These are phyloP conservation scores for Ustilaginoidea virens DNA, from an alignment of 2,329 filamentous ascomycete species.

Conservation along the genomic window DNA sequence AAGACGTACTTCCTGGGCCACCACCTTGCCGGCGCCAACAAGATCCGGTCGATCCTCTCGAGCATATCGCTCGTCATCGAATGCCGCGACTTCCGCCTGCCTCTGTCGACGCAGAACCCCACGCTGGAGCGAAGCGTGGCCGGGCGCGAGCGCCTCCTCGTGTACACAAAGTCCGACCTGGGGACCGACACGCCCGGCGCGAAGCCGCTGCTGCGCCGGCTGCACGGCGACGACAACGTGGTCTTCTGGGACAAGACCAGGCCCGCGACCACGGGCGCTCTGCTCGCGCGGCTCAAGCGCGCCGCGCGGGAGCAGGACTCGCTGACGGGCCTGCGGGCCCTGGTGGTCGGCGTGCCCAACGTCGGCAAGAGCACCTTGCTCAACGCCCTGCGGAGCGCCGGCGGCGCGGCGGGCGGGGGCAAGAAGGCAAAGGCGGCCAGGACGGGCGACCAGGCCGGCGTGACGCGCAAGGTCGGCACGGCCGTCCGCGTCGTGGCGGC, in stretches of 20 bases:
- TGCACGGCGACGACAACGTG: slow-evolving; percentile 18
- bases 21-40: slow-evolving; percentile 64
- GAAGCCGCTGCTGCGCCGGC: slow-evolving; percentile 14
- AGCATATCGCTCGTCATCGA: slow-evolving; percentile 82
- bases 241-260: slow-evolving; percentile 30
- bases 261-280: slow-evolving; percentile 15
- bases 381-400: slow-evolving; percentile 63
- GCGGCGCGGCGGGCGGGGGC: slow-evolving; percentile 34
- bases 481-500: slow-evolving; percentile 57
- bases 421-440: slow-evolving; percentile 65
- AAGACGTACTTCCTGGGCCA: slow-evolving; percentile 92
- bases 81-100: slow-evolving; percentile 85
- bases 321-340: slow-evolving; percentile 67
- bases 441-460: slow-evolving; percentile 76
- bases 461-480: slow-evolving; percentile 73
- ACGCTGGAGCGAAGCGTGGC: slow-evolving; percentile 67
- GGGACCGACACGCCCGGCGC: slow-evolving; percentile 24
- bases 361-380: slow-evolving; percentile 93
- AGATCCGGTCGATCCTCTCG: slow-evolving; percentile 69
- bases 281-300: slow-evolving; percentile 23
- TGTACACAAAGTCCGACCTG: slow-evolving; percentile 85
- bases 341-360: slow-evolving; percentile 96
- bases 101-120: slow-evolving; percentile 79
- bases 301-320: slow-evolving; percentile 25
- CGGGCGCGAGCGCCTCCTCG: slow-evolving; percentile 58